A percentile compares a stretch with the other conserved stretches of the same genome.
phyloP scores from a whole-genome alignment of 805 yeast species.

The Wickerhamomyces alni region DNA sequence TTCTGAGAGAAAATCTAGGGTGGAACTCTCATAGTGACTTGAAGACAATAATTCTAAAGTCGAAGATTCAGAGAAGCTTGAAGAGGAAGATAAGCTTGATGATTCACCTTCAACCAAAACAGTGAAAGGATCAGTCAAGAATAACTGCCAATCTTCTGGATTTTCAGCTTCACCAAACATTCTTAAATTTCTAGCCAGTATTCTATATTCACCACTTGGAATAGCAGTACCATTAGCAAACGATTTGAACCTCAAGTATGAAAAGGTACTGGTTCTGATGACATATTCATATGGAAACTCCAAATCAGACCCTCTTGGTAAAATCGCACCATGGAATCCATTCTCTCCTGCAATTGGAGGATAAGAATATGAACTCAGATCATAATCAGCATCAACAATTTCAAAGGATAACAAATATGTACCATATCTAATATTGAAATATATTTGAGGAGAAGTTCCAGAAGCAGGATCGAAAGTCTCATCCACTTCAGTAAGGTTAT shows the following conservation, averaged over 20 bases:
- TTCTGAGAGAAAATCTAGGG: background rate
- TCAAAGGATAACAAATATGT: conserved; percentile 8
- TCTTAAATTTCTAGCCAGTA: conserved; percentile 6
- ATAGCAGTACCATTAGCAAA: conserved; percentile 8
- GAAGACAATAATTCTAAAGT: background rate
- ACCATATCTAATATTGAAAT: conserved; percentile 7
- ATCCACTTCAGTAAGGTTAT: conserved; percentile 3
- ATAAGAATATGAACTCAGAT: conserved; percentile 1
- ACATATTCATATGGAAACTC: conserved; percentile 6
- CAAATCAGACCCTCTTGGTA: background rate
- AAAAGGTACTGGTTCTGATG: background rate
- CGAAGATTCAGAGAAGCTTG: background rate
- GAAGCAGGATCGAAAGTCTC: conserved; percentile 1
- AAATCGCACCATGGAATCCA: conserved; percentile 7
- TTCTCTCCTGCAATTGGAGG: conserved; percentile 8
- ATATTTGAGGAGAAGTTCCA: conserved; percentile 4
- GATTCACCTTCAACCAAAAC: background rate
- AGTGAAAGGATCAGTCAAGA: conserved; percentile 5
- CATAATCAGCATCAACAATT: conserved; percentile 11
- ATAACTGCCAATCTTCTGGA: conserved; percentile 7
- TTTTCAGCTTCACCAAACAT: conserved; percentile 6
- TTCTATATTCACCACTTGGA: conserved; percentile 9
- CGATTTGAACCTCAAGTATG: conserved; percentile 3
- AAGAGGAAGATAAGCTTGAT: background rate
- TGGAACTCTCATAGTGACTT: background rate